Evolutionary conservation across 768 basidiomycete genomes (phyloP), one percentile per base, ranked within the genome.

Genomic region (Epithele typhae): DNA sequence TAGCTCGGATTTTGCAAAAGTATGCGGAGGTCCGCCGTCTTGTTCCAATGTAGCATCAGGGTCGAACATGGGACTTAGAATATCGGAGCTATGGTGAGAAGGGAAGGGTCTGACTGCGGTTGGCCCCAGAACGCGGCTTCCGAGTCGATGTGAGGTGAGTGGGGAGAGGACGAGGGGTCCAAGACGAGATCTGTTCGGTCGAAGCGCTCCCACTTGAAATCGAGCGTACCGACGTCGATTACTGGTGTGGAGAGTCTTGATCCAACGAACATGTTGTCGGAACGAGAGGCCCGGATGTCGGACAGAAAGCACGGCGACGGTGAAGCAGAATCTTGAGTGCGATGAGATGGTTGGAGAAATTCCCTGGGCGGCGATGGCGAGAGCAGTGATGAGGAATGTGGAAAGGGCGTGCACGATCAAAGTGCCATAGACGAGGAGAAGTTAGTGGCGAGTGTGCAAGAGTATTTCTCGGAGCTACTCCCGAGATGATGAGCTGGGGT

Each of bases 161-260:
- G 34, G 1, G 48, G 27, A 18, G 46, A 48, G 12, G 46, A 45
- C 17, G 48, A 35, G 1, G 19, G 12, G 12, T 40, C 36, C 3
- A 19, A 21, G 4, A 32, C 15, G 5, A 39, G 17, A 0, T 39
- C 12, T 12, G 48, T 21, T 4, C 52, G 52, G 15, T 68, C 59
- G 53, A 82, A 84, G 8, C 74, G 73, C 37, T 65, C 61, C 82
- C 82, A 84, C 42, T 58, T 69, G 53, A 84, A 84, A 54, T 77
- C 76, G 8, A 83, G 62, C 4, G 57, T 55, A 5, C 65, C 60
- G 37, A 64, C 57, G 51, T 71, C 66, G 30, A 47, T 17, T 6
- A 12, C 2, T 5, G 10, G 17, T 19, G 12, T 19, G 17, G 2
- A 5, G 7, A 14, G 7, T 10, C 18, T 14, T 17, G n/a, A n/a